phyloP scores from a whole-genome alignment of 768 basidiomycete species.

The Phlebiopsis gigantea region DNA sequence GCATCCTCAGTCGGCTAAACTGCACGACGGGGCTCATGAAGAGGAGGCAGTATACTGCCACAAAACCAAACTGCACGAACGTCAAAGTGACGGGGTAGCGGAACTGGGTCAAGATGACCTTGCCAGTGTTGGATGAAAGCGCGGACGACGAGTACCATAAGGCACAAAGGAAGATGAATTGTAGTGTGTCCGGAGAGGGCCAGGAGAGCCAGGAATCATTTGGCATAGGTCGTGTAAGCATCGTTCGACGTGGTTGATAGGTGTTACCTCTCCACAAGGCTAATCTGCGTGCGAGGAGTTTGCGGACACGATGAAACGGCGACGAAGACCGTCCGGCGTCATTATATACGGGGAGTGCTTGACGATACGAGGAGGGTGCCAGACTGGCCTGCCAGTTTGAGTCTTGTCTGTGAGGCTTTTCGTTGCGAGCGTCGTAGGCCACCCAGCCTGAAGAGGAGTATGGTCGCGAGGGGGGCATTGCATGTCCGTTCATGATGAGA shows the following conservation, averaged over 20 bases:
- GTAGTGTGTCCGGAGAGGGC: constrained; percentile 30
- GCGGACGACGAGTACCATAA: constrained; percentile 89
- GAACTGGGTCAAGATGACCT: constrained; percentile 89
- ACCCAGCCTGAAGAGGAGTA: constrained; percentile 9
- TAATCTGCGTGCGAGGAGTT: constrained; percentile 1
- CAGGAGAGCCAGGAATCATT: constrained; percentile 1
- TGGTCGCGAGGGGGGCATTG: constrained; percentile 2
- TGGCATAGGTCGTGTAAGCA: constrained; percentile 4
- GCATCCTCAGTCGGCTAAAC: constrained; percentile 63
- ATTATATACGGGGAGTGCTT: constrained; percentile 8
- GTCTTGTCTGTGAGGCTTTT: background rate
- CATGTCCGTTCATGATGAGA: constrained; percentile 9
- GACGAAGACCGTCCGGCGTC: constrained; percentile 10
- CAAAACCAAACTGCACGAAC: constrained; percentile 95
- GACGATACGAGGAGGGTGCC: constrained; percentile 10
- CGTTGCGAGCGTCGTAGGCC: constrained; percentile 12
- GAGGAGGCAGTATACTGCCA: constrained; percentile 79
- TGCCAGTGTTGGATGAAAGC: constrained; percentile 93
- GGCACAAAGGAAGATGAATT: constrained; percentile 76
- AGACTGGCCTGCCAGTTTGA: constrained; percentile 14
- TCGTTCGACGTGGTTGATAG: background rate
- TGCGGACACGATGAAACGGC: constrained; percentile 6
- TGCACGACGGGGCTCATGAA: constrained; percentile 73
- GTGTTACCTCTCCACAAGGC: background rate
- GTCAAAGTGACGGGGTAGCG: constrained; percentile 95